These are phyloP conservation scores for Acacia melanoxylon DNA, from an alignment of 306 rosid genomes.

Conservation along the genomic window DNA sequence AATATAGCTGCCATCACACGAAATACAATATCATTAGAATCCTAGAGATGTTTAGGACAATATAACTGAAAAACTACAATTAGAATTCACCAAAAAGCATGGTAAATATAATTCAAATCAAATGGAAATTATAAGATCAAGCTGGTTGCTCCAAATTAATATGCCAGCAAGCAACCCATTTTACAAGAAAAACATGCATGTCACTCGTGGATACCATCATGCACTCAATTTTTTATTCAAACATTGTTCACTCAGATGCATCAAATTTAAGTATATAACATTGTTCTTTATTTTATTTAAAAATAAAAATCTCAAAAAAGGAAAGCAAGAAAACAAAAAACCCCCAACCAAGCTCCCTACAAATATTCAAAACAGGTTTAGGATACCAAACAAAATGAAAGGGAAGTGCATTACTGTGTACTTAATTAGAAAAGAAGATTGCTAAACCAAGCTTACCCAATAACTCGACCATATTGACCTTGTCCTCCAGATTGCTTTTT, in stretches of 20 bases:
- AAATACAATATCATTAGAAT: slow-evolving; percentile 15
- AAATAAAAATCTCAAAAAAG: not conserved
- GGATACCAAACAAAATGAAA: not conserved
- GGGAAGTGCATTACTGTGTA: not conserved
- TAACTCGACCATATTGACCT: slow-evolving; percentile 98
- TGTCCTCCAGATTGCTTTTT: slow-evolving; percentile 97
- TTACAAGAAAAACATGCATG: not conserved
- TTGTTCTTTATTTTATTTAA: not conserved
- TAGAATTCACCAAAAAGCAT: slow-evolving; percentile 1
- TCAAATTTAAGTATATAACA: too few relatives aligned
- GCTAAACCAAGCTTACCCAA: slow-evolving; percentile 63
- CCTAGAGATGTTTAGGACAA: not conserved
- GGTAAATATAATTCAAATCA: slow-evolving; percentile 1
- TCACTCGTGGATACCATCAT: not conserved
- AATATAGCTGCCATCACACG: slow-evolving; percentile 60
- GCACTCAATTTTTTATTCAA: too few relatives aligned
- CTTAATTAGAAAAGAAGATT: not conserved
- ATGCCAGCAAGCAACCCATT: not conserved
- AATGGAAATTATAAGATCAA: slow-evolving; percentile 11
- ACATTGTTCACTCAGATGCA: too few relatives aligned
- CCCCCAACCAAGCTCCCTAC: not conserved
- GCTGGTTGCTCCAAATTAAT: not conserved
- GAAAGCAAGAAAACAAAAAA: not conserved
- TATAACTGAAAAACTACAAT: not conserved
- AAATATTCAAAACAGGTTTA: not conserved